Base-by-base conservation (phyloP, 495 filamentous ascomycete species). In the Penicillium robsamsonii region DNA sequence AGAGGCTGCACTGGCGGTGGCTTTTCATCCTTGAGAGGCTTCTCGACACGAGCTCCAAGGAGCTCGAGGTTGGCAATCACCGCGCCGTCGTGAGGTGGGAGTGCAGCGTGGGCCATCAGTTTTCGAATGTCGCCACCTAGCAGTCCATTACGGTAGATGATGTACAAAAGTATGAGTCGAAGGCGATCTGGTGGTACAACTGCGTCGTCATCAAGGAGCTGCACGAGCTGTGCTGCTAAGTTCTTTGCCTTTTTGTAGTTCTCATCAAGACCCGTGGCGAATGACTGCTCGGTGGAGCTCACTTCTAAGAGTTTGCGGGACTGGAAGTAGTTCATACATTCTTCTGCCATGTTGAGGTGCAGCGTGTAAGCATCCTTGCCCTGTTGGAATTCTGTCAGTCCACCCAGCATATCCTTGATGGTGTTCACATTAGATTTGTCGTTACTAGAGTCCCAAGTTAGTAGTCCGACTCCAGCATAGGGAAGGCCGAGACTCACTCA, bases 291-390 rank as follows among this genome's bases (percentile, higher is more conserved):
- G 3, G 91, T 81, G 2, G 88, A 87, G 44, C 90, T 93, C 55
- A 97, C 79, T 63, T 97, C 95, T 41, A 85, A 79, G 5, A 98
- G 79, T 63, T 96, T 96, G 60, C 85, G 82, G 18, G 83, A 74
- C 64, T 96, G 84, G 63, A 97, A 98, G 42, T 86, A 80, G 55
- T 89, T 89, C 94, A 97, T 97, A 59, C 91, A 93, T 64, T 96
- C 92, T 65, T 96, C 88, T n/a, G 94, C 95, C 94, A 98, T 98
- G 58, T 83, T 93, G 15, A 98, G 77, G 70, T 98, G 94, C 30
- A 98, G 78, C 0, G 94, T 92, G 66, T 97, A 98, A 33, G 91
- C 88, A 68, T 96, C 88, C 72, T 97, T 96, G 74, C 92, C 88
- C 67, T 90, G 87, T 55, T 95, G 91, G 66, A 95, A 98, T 63